Evolutionary conservation across 306 rosid genomes (phyloP), one percentile per base, ranked within the genome.

Genomic region (Prunus kanzakura): DNA sequence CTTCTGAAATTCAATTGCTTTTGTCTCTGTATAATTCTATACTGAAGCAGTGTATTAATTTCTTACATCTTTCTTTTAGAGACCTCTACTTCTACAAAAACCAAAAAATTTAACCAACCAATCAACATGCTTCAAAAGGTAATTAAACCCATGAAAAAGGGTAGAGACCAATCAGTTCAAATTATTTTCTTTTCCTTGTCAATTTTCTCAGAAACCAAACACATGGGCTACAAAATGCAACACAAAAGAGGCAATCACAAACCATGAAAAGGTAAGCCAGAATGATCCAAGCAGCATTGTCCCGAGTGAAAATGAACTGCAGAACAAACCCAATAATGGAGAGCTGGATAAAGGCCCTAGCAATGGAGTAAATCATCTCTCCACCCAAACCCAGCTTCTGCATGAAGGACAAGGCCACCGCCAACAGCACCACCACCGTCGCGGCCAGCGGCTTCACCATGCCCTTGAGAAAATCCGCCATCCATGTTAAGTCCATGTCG

Each of bases 181-280:
- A 19, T 58, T 23, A 35, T 52, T 14, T 16, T 7, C 2, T 51
- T 16, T 52, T 52, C 6, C 43, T 25, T 38, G 25, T 56, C 30
- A 69, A 57, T 52, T 80, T 74, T 69, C 77, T 62, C 51, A 19
- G 14, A 38, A 69, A 70, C 52, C 57, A 70, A 81, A 70, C 29
- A 51, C 23, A 32, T 32, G 3, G 2, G 2, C 11, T 8, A 18
- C 27, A 14, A 30, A 41, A 11, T 4, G 4, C 1, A 27, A 6
- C 29, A 13, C 6, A 4, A 32, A 15, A 43, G 58, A 30, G 14
- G 69, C 64, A 2, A 60, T 63, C 30, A 25, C 67, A 27, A 60
- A 95, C 99, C 97, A 95, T 95, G 86, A 95, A 95, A 72, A 95
- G 91, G 74, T 92, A 95, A 10, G 97, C 99, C 3, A 95, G 84